Evolutionary conservation across 2,329 filamentous ascomycete species (phyloP).

Genomic region (Talaromyces sp.): DNA sequence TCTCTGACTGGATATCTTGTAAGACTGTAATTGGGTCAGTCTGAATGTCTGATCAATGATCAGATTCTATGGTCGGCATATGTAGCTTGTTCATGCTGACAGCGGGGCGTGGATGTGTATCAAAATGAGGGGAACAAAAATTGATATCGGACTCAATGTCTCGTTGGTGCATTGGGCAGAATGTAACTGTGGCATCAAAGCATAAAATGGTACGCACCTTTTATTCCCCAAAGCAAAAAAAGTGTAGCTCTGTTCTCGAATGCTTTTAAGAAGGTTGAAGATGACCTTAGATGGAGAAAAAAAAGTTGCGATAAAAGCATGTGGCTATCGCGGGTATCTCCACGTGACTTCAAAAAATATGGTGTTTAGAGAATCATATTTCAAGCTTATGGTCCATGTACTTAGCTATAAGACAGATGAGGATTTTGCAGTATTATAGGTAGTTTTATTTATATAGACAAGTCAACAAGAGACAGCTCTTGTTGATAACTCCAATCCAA

Average conservation of each 20-base stretch:
- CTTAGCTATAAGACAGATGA: neutral
- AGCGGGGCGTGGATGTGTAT: neutral
- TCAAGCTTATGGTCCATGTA: neutral
- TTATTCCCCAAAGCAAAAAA: neutral
- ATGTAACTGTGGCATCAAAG: neutral
- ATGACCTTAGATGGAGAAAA: neutral
- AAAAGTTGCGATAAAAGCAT: conserved; percentile 12
- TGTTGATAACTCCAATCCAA: conserved; percentile 6
- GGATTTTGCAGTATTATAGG: neutral
- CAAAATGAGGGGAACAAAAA: neutral
- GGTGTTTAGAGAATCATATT: neutral
- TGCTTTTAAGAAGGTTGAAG: neutral
- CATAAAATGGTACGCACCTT: neutral
- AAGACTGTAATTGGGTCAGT: neutral
- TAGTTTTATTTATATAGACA: neutral
- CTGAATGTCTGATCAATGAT: no score
- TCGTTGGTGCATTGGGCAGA: neutral
- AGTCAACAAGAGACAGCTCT: neutral
- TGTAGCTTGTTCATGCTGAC: neutral
- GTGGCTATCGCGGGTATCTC: conserved; percentile 15
- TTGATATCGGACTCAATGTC: neutral
- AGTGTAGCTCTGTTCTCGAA: neutral
- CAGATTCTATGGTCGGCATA: neutral
- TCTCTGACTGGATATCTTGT: neutral
- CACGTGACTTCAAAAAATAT: conserved; percentile 4